Evolutionary conservation across 768 basidiomycete species (phyloP).

Genomic region (Tulasnella sp.): DNA sequence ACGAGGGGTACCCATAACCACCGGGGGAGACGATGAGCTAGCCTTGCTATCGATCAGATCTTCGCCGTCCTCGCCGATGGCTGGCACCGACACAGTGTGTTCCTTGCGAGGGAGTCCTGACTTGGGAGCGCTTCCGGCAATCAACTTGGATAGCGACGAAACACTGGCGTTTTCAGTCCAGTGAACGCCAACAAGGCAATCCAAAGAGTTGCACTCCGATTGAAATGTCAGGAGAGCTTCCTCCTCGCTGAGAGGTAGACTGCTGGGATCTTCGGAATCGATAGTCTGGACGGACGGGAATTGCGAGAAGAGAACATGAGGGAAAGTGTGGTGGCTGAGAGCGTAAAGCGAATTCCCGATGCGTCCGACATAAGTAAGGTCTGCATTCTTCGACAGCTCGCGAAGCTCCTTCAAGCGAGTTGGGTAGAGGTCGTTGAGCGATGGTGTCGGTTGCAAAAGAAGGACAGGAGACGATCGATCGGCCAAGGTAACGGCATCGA

Average conservation of each 20-base stretch:
- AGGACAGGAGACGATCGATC: slow-evolving; percentile 54
- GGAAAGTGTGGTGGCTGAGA: slow-evolving; percentile 70
- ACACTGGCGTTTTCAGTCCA: slow-evolving; percentile 7
- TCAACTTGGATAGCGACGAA: slow-evolving; percentile 14
- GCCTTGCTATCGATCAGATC: neutral
- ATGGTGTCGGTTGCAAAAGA: slow-evolving; percentile 74
- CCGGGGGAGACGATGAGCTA: slow-evolving; percentile 10
- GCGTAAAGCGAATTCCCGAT: slow-evolving; percentile 70
- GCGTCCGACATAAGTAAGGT: slow-evolving; percentile 71
- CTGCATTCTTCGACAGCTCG: slow-evolving; percentile 37
- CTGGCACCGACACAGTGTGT: neutral
- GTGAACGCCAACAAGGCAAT: slow-evolving; percentile 20
- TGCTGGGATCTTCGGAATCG: neutral
- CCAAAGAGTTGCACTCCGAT: slow-evolving; percentile 11
- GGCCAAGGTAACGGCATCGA: slow-evolving; percentile 51
- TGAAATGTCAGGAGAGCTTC: neutral
- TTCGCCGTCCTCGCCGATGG: neutral
- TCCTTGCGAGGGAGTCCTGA: neutral
- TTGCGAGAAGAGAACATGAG: slow-evolving; percentile 47
- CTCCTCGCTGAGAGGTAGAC: neutral
- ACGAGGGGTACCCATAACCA: neutral
- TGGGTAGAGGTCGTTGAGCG: slow-evolving; percentile 60
- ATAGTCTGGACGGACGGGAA: slow-evolving; percentile 6
- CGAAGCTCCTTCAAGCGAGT: slow-evolving; percentile 24
- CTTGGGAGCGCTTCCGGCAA: neutral